These are phyloP conservation scores for Schwanniomyces etchellsii DNA, from an alignment of 1,139 yeast genomes.

Conservation along the genomic window DNA sequence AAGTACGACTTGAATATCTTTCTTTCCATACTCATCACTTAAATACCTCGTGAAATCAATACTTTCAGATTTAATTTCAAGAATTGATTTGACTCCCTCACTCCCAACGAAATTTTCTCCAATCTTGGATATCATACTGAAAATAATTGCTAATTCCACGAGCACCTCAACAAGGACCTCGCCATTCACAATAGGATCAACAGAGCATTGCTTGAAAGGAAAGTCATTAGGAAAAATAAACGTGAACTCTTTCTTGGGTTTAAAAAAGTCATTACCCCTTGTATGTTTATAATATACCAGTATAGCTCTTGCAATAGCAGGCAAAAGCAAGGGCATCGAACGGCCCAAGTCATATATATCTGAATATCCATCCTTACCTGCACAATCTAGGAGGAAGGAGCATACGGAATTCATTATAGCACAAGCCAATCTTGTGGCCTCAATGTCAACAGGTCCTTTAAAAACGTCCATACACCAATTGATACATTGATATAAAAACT, in stretches of 20 bases:
- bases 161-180: conserved; percentile 68
- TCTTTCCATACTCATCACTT: conserved; percentile 28
- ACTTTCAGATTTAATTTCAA: conserved; percentile 22
- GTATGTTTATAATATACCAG: conserved; percentile 50
- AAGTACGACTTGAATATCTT: conserved; percentile 42
- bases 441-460: conserved; percentile 47
- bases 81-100: conserved; percentile 32
- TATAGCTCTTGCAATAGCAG: conserved; percentile 48
- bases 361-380: conserved; percentile 16
- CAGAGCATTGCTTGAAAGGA: conserved; percentile 62
- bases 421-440: conserved; percentile 58
- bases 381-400: conserved; percentile 12
- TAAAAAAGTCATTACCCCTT: conserved; percentile 46
- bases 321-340: conserved; percentile 46
- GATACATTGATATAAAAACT: conserved; percentile 47
- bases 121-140: conserved; percentile 51
- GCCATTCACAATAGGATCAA: conserved; percentile 72
- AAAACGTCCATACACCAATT: conserved; percentile 63
- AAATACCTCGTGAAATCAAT: conserved; percentile 28
- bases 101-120: conserved; percentile 44
- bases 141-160: conserved; percentile 60
- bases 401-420: conserved; percentile 50
- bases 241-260: conserved; percentile 59
- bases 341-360: conserved; percentile 22
- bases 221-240: conserved; percentile 60